These are phyloP conservation scores for Aschersonia sp. DNA, from an alignment of 2,329 filamentous ascomycete genomes.

Conservation along the genomic window DNA sequence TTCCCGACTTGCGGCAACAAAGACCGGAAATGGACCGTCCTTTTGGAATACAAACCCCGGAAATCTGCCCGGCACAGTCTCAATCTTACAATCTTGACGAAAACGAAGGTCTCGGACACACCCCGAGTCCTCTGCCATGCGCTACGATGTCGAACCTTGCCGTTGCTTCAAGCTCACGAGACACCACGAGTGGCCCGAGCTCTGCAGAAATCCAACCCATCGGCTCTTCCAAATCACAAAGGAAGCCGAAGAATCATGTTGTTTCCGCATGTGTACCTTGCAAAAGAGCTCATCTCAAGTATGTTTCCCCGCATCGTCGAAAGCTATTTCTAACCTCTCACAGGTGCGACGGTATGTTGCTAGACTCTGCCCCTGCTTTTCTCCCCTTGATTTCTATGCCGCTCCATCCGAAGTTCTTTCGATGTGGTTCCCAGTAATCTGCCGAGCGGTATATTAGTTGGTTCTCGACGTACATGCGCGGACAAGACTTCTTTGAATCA, in stretches of 20 bases:
- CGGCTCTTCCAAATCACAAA: conserved; percentile 44
- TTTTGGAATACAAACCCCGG: conserved; percentile 11
- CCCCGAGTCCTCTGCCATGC: conserved; percentile 8
- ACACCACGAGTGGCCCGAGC: conserved; percentile 16
- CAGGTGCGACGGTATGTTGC: conserved; percentile 50
- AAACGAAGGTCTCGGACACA: conserved; percentile 4
- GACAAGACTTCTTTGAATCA: too few relatives aligned
- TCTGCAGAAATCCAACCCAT: conserved; percentile 30
- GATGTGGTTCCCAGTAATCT: too few relatives aligned
- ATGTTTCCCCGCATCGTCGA: conserved; percentile 5
- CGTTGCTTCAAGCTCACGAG: conserved; percentile 8
- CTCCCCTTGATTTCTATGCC: not conserved
- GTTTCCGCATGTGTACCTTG: conserved; percentile 76
- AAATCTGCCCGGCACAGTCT: conserved; percentile 11
- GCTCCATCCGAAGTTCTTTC: not conserved
- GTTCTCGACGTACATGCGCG: too few relatives aligned
- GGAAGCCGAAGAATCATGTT: conserved; percentile 67
- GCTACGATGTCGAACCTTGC: conserved; percentile 5
- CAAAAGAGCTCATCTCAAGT: conserved; percentile 69
- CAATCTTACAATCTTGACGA: conserved; percentile 11
- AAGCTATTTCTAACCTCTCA: not conserved
- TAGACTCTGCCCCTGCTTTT: not conserved
- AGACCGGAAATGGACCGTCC: conserved; percentile 9
- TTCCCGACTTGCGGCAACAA: conserved; percentile 1
- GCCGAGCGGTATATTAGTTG: too few relatives aligned